Evolutionary conservation across 208 protist genomes (phyloP).

Genomic region (Dictyostelium gargantuum): DNA sequence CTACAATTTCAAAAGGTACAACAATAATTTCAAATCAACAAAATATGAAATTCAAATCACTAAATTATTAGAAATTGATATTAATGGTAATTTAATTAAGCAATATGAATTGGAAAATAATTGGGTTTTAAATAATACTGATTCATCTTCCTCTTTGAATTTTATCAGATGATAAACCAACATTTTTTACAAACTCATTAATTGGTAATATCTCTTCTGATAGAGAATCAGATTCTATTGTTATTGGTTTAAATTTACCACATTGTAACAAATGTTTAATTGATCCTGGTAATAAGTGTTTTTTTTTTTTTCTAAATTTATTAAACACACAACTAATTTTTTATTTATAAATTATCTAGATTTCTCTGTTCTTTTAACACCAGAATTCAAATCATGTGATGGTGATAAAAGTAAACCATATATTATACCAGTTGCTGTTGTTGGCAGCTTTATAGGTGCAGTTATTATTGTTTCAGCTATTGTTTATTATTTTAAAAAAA

Average conservation of each 20-base stretch:
- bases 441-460: neutral
- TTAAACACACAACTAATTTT: too few relatives aligned
- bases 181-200: neutral
- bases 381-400: neutral
- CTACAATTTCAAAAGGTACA: neutral
- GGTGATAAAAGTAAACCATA: neutral
- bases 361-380: neutral
- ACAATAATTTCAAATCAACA: neutral
- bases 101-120: neutral
- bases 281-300: neutral
- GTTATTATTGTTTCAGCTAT: too few relatives aligned
- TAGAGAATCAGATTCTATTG: neutral
- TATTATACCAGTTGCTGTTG: neutral
- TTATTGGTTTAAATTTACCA: neutral
- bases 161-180: constrained; percentile 5
- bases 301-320: neutral
- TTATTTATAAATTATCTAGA: neutral
- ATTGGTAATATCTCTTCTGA: neutral
- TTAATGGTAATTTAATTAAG: neutral
- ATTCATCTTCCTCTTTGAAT: neutral
- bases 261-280: neutral
- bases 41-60: neutral
- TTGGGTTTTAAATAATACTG: neutral
- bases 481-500: too few relatives aligned
- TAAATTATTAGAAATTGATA: neutral